Evolutionary conservation across 2,329 filamentous ascomycete genomes (phyloP).

Genomic region (Beauveria australis): DNA sequence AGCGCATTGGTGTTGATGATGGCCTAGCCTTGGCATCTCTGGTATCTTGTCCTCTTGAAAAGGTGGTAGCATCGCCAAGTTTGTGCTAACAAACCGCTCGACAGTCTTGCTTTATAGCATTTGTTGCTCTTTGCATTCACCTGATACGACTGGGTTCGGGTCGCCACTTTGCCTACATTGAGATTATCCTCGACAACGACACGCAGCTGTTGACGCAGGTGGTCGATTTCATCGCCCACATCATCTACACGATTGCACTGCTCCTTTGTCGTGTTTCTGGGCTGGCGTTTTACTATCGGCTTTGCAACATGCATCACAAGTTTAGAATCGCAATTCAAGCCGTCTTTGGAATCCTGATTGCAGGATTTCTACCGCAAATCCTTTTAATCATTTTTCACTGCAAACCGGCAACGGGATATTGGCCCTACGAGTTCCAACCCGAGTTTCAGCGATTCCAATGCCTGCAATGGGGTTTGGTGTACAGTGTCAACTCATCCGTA

Average conservation of each 20-base stretch:
- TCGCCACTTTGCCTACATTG: slow-evolving; percentile 35
- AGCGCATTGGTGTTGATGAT: slow-evolving; percentile 31
- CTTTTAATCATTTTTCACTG: slow-evolving; percentile 45
- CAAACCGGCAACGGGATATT: slow-evolving; percentile 39
- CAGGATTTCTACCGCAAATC: slow-evolving; percentile 38
- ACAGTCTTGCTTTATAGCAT: slow-evolving; percentile 31
- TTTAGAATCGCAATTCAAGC: slow-evolving; percentile 28
- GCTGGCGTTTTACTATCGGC: slow-evolving; percentile 41
- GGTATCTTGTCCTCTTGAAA: slow-evolving; percentile 17
- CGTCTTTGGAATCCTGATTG: slow-evolving; percentile 28
- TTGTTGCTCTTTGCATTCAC: slow-evolving; percentile 33
- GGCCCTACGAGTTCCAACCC: slow-evolving; percentile 42
- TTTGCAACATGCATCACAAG: slow-evolving; percentile 30
- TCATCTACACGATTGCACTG: slow-evolving; percentile 42
- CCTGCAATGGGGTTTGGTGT: slow-evolving; percentile 42
- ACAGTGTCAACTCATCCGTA: slow-evolving; percentile 40
- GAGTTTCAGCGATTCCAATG: slow-evolving; percentile 33
- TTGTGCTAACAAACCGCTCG: slow-evolving; percentile 4
- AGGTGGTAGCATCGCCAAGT: not conserved
- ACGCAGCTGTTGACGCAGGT: slow-evolving; percentile 35
- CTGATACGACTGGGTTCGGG: slow-evolving; percentile 41
- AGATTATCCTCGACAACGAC: slow-evolving; percentile 36
- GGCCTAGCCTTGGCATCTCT: slow-evolving; percentile 26
- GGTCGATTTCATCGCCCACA: slow-evolving; percentile 41
- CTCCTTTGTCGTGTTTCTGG: slow-evolving; percentile 43